These are phyloP conservation scores for Heritiera fomes DNA, from an alignment of 345 rosid genomes.

Conservation along the genomic window DNA sequence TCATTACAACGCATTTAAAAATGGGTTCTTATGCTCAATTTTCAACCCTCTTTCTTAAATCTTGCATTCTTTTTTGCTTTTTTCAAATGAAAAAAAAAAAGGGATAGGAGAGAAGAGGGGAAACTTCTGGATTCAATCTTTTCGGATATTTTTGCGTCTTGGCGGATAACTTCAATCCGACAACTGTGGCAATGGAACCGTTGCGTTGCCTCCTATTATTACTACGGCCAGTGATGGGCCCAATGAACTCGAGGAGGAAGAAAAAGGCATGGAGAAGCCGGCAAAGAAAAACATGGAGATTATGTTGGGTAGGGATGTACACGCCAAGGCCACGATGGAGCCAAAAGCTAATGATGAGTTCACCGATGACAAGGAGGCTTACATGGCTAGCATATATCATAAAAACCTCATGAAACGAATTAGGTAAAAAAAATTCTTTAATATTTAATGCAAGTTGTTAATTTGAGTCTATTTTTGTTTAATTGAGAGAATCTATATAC, in stretches of 20 bases:
- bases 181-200: conserved; percentile 42
- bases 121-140: too few species aligned
- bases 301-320: conserved; percentile 48
- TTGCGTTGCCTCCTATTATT: conserved; percentile 49
- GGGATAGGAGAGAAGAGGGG: too few species aligned
- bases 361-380: conserved; percentile 90
- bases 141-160: neutral
- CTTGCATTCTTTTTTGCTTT: too few species aligned
- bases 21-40: too few species aligned
- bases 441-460: neutral
- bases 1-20: too few species aligned
- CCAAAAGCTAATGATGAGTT: conserved; percentile 81
- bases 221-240: neutral
- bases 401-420: conserved; percentile 71
- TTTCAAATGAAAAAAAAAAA: too few species aligned
- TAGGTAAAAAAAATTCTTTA: conserved; percentile 41
- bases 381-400: conserved; percentile 74
- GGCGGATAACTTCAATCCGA: conserved; percentile 48
- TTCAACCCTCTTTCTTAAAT: too few species aligned
- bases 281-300: too few species aligned
- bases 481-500: neutral
- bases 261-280: too few species aligned
- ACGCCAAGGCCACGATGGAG: conserved; percentile 78
- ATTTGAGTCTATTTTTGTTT: neutral
- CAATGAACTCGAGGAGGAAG: neutral